Percentiles rank a stretch among this genome's conserved stretches.
Conservation (phyloP, 352 stramenopile genomes). For the Halophytophthora polymorphica region DNA sequence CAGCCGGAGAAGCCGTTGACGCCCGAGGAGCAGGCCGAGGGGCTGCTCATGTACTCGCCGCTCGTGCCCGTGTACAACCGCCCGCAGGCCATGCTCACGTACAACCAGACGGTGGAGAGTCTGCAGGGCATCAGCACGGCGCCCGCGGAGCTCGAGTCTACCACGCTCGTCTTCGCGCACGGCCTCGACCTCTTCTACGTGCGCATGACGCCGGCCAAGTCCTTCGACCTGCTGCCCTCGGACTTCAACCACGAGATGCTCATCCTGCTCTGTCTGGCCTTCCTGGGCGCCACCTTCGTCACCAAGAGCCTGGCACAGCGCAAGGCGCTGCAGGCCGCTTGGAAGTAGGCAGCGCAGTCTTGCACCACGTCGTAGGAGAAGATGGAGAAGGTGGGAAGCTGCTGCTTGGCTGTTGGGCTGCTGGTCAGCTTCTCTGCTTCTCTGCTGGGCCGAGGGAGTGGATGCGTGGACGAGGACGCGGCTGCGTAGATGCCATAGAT, state of each 20-base stretch:
- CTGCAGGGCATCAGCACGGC: conserved; percentile 62
- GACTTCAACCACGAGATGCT: conserved; percentile 95
- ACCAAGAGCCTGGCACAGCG: conserved; percentile 61
- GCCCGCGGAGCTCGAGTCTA: conserved; percentile 92
- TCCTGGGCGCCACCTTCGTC: conserved; percentile 77
- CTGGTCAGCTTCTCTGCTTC: too few relatives aligned
- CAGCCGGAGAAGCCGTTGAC: conserved; percentile 91
- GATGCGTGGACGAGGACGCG: too few relatives aligned
- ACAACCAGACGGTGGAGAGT: conserved; percentile 89
- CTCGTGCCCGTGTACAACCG: conserved; percentile 88
- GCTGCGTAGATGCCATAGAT: too few relatives aligned
- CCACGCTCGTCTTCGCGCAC: conserved; percentile 91
- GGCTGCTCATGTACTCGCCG: conserved; percentile 85
- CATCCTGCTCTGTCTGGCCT: conserved; percentile 85
- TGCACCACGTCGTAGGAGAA: too few relatives aligned
- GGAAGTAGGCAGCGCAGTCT: conserved; percentile 55
- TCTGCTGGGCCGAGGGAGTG: too few relatives aligned
- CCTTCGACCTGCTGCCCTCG: conserved; percentile 95
- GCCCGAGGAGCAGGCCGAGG: conserved; percentile 76
- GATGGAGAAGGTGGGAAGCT: too few relatives aligned
- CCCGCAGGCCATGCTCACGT: conserved; percentile 85
- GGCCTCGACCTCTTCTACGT: conserved; percentile 95
- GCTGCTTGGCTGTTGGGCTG: too few relatives aligned
- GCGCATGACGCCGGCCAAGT: conserved; percentile 90
- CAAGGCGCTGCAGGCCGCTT: conserved; percentile 78